Conservation (phyloP, 768 basidiomycete genomes). For the Lentinula detonsa region DNA sequence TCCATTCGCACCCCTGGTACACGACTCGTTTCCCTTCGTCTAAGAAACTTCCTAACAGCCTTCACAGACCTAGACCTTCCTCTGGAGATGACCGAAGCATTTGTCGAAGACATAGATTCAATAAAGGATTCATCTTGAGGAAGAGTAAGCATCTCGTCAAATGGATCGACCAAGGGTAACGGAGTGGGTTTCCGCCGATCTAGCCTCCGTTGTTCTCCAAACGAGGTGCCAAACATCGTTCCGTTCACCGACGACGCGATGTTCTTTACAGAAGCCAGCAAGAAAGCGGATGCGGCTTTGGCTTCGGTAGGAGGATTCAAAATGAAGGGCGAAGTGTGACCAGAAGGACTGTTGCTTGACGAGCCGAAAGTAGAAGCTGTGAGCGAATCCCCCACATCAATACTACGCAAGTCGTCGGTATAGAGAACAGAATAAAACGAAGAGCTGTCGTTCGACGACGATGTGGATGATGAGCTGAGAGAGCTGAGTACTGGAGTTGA, state of each 20-base stretch:
- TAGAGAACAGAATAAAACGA: neutral
- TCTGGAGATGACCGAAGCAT: neutral
- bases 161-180: neutral
- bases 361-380: neutral
- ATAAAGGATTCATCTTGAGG: neutral
- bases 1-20: neutral
- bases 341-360: neutral
- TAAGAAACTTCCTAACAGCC: neutral
- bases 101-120: neutral
- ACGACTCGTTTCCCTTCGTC: neutral
- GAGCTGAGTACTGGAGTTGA: slow-evolving; percentile 4
- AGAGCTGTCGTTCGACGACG: slow-evolving; percentile 4
- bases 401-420: neutral
- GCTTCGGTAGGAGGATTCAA: neutral
- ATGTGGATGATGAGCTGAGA: neutral
- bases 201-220: neutral
- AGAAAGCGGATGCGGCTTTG: neutral
- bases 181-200: neutral
- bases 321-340: neutral
- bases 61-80: neutral
- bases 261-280: neutral
- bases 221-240: neutral
- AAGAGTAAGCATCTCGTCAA: neutral
- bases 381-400: neutral
- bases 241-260: neutral